Evolutionary conservation across 345 rosid species (phyloP), one percentile per base, ranked within the genome.

Genomic region (Ceriops zippeliana): DNA sequence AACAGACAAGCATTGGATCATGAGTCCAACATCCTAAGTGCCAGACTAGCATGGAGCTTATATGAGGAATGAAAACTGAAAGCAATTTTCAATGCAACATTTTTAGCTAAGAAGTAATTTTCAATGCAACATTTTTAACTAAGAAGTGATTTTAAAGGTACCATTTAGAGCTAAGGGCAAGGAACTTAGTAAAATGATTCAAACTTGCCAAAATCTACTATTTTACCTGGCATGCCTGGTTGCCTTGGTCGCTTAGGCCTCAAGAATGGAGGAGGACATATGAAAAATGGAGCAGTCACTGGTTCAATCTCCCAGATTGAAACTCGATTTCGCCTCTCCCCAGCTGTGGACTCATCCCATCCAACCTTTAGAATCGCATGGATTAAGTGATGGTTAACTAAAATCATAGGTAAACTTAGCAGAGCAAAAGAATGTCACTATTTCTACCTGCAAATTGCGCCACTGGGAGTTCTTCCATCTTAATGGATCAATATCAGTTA

Each of bases 271-370:
- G 99, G 87, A 9, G 98, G 98, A 30, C 91, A 91, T 53, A 95
- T 86, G 77, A 87, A 92, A 82, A 95, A 92, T 49, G 99, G 99
- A 75, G 98, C 87, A 71, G 89, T 82, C 63, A 95, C 91, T 15
- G 96, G 99, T 77, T 92, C 99, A 59, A 92, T 92, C 68, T 95
- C 98, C 99, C 99, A 95, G 67, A 86, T 79, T 58, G 99, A 95
- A 61, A 90, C 98, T 69, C 96, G 90, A 57, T 79, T 83, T 5
- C 87, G 92, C 70, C 87, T 83, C 74, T 95, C 98, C 54, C 92
- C 97, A 74, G 97, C 84, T 70, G 96, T 86, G 49, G 99, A 90
- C 74, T 95, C 99, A 74, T 95, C 99, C 99, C 99, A 95, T 57
- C 99, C 97, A 78, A 92, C 93, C 99, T 95, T 74, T 58, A 57